Evolutionary conservation across 1,284 basidiomycete species (phyloP).

Genomic region (Microbotryum scabiosae): DNA sequence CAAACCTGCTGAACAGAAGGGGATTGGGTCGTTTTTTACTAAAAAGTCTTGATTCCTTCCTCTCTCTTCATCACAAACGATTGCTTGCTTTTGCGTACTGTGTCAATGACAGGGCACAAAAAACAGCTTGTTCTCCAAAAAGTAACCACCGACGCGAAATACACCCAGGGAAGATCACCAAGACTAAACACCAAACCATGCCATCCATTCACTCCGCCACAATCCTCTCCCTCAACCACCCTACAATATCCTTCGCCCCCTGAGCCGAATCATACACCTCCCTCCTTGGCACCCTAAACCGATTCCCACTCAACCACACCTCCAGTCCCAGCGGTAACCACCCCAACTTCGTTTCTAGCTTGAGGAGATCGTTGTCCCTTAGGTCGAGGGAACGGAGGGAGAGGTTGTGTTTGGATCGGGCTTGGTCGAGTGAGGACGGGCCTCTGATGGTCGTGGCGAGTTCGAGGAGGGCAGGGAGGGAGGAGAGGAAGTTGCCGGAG

Average conservation of each 20-base stretch:
- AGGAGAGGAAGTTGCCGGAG: conserved; percentile 17
- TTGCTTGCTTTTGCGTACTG: too few species aligned
- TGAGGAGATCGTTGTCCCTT: conserved; percentile 14
- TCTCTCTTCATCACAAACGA: neutral
- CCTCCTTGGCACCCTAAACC: conserved; percentile 20
- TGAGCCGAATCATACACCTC: conserved; percentile 11
- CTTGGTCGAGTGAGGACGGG: neutral
- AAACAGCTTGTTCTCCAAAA: neutral
- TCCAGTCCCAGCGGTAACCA: conserved; percentile 7
- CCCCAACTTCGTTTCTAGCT: conserved; percentile 18
- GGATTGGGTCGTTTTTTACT: neutral
- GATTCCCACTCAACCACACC: conserved; percentile 18
- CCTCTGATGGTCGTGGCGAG: neutral
- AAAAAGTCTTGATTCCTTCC: neutral
- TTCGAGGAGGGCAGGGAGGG: conserved; percentile 4
- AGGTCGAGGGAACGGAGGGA: conserved; percentile 9
- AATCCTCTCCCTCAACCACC: neutral
- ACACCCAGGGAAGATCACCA: neutral
- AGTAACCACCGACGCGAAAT: neutral
- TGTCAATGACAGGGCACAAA: too few species aligned
- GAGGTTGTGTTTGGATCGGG: conserved; percentile 6
- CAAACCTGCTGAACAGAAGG: neutral
- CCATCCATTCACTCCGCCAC: neutral
- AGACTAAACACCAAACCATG: neutral
- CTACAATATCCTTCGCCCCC: neutral